These are phyloP conservation scores for Thecaphora thlaspeos DNA, from an alignment of 1,284 basidiomycete species.

Conservation along the genomic window DNA sequence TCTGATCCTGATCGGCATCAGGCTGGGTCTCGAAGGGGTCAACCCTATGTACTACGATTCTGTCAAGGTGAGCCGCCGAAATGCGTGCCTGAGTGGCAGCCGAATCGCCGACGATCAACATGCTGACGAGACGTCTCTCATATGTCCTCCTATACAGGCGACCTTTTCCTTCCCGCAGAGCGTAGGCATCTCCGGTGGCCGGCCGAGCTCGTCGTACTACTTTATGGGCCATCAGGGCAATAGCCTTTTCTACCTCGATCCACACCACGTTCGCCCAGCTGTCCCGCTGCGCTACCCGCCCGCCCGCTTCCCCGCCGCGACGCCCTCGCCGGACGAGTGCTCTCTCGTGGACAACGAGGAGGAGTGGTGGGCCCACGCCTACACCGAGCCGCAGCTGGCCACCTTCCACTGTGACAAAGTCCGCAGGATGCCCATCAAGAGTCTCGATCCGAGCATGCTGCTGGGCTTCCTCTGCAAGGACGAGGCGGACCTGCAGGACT, in stretches of 20 bases:
- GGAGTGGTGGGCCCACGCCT: slow-evolving; percentile 68
- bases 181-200: slow-evolving; percentile 91
- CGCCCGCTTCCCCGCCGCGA: slow-evolving; percentile 32
- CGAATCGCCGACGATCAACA: no score
- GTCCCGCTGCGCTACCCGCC: slow-evolving; percentile 72
- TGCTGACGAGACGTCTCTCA: slow-evolving; percentile 6
- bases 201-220: slow-evolving; percentile 93
- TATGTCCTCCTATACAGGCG: slow-evolving; percentile 62
- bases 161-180: slow-evolving; percentile 91
- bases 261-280: slow-evolving; percentile 81
- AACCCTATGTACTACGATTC: slow-evolving; percentile 92
- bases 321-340: slow-evolving; percentile 4
- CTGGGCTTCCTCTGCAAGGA: slow-evolving; percentile 84
- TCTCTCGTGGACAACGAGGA: slow-evolving; percentile 16
- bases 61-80: slow-evolving; percentile 69
- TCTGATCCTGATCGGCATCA: slow-evolving; percentile 78
- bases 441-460: slow-evolving; percentile 95
- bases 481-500: slow-evolving; percentile 79
- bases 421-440: slow-evolving; percentile 84
- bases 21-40: slow-evolving; percentile 86
- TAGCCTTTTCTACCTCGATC: slow-evolving; percentile 82
- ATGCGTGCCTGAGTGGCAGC: no score
- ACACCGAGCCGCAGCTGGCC: slow-evolving; percentile 68
- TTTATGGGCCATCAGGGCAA: slow-evolving; percentile 85
- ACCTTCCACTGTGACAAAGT: slow-evolving; percentile 94